Evolutionary conservation across 2,329 filamentous ascomycete species (phyloP).

Genomic region (Nemania diffusa): DNA sequence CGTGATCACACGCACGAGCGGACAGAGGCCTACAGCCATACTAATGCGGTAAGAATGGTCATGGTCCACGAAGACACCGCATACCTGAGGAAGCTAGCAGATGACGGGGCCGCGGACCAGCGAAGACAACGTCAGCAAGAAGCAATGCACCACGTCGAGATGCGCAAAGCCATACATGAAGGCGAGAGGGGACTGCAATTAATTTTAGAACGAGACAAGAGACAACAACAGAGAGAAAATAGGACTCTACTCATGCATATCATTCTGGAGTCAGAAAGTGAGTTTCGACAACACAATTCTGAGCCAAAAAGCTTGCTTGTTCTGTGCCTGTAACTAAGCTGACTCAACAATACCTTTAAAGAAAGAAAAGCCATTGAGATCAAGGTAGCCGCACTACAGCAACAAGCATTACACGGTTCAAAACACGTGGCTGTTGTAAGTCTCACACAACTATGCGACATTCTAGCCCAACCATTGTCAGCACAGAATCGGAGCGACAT

Average conservation of each 20-base stretch:
- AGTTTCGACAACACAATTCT: neutral
- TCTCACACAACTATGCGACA: neutral
- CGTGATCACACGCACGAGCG: neutral
- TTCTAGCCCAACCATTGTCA: constrained; percentile 1
- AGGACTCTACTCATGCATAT: neutral
- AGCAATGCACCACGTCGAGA: neutral
- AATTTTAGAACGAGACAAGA: neutral
- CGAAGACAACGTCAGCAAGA: neutral
- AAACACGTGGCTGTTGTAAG: neutral
- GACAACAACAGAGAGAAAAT: neutral
- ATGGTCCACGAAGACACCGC: neutral
- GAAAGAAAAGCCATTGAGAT: neutral
- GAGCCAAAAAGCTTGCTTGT: neutral
- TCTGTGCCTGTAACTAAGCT: neutral
- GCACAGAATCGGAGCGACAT: neutral
- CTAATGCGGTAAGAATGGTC: neutral
- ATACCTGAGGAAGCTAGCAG: neutral
- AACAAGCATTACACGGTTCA: neutral
- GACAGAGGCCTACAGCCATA: neutral
- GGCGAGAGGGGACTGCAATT: neutral
- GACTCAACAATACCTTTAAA: neutral
- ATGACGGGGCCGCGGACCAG: neutral
- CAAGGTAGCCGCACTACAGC: neutral
- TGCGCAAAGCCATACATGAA: neutral
- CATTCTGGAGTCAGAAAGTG: neutral